Evolutionary conservation across 805 yeast species (phyloP).

Genomic region (Candida verbasci): DNA sequence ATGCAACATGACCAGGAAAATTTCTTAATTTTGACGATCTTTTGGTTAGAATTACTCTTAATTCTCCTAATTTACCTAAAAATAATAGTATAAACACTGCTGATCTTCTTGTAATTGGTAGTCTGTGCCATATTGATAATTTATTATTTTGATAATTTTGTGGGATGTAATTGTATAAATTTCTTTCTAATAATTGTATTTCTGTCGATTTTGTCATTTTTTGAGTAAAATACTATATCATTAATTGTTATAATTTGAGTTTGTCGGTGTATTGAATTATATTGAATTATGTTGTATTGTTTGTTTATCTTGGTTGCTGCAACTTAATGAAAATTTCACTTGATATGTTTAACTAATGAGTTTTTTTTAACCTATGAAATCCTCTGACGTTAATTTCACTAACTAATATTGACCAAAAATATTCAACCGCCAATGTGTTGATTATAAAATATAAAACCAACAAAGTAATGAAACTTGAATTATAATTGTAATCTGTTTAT

Average conservation of each 20-base stretch:
- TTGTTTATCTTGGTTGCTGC: too few relatives aligned
- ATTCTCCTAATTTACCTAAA: conserved; percentile 66
- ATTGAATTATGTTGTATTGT: too few relatives aligned
- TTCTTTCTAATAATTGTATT: conserved; percentile 16
- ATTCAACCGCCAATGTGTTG: too few relatives aligned
- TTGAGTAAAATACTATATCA: too few relatives aligned
- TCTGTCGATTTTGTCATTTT: conserved; percentile 8
- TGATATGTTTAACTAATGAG: too few relatives aligned
- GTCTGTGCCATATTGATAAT: conserved; percentile 52
- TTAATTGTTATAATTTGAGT: background rate
- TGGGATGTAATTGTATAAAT: conserved; percentile 15
- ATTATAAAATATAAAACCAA: too few relatives aligned
- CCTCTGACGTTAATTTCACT: too few relatives aligned
- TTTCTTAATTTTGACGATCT: conserved; percentile 63
- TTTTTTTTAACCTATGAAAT: too few relatives aligned
- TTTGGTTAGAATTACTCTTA: conserved; percentile 74
- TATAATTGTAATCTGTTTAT: too few relatives aligned
- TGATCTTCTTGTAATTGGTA: conserved; percentile 69
- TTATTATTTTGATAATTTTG: conserved; percentile 26
- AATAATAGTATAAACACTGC: conserved; percentile 76
- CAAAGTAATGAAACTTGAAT: too few relatives aligned
- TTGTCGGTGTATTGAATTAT: background rate
- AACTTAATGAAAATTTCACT: too few relatives aligned
- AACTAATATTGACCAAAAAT: too few relatives aligned
- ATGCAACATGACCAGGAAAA: conserved; percentile 86